Base-by-base conservation (phyloP, 805 yeast species). In the Deakozyma indianensis region DNA sequence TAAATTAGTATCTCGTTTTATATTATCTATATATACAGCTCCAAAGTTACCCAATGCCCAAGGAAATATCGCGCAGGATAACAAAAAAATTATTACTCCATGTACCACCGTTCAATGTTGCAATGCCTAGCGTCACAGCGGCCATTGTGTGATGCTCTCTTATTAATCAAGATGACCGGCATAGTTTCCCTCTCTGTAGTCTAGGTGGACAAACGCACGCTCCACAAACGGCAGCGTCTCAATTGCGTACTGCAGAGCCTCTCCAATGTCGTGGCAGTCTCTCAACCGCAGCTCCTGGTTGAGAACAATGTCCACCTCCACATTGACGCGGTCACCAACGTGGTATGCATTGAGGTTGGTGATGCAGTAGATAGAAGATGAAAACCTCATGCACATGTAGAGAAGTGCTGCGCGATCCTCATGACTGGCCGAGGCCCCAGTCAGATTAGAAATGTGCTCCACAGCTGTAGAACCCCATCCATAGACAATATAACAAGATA, bases 251-350 rank as follows among this genome's bases (percentile, higher is more conserved):
- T 83, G 94, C 41, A 83, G 63, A 0, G 88, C 79, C 59, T 83
- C 94, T 2, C 85, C 94, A 28, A 83, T 67, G 57, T 83, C 94
- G 59, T 83, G 94, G 45, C 78, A 68, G 53, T 83, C 94, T 48
- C 77, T 71, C 55, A 83, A 63, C 2, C 68, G 58, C 51, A 78
- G 61, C 7, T 68, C 57, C 23, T 65, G 64, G 50, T 75, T 75
- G 45, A 76, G 69, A 3, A 82, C 76, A 35, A 83, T 61, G 54
- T 83, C 94, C 22, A 83, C 83, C 57, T 83, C 94, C 35, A 81
- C 88, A 54, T 77, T 79, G 42, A 81, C 64, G 32, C 78, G 67
- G 60, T 83, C 94, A 1, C 94, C 94, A 18, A 79, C 83, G 55
- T 83, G 88, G 57, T 83, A 83, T 22, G 79, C 82, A 52, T 77